A percentile compares a stretch with the other conserved stretches of the same genome.
Conservation (phyloP, 768 basidiomycete species). For the Neoboletus brunneissimus region DNA sequence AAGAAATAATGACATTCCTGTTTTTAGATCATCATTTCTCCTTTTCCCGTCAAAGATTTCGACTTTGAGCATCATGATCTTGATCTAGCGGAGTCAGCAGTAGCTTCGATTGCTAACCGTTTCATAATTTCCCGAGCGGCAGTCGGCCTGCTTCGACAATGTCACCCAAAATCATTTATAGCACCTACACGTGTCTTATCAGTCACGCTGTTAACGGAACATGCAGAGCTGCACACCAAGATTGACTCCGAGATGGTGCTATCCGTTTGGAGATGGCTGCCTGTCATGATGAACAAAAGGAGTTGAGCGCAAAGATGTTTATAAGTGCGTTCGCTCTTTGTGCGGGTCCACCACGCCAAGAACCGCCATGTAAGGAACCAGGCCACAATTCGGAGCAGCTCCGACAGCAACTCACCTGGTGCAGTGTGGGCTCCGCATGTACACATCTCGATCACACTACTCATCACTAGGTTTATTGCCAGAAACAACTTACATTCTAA, state of each 20-base stretch:
- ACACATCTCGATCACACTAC: background rate
- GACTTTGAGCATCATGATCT: background rate
- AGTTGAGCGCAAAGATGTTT: background rate
- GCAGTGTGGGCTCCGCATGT: background rate
- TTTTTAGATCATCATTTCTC: background rate
- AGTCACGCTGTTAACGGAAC: conserved; percentile 1
- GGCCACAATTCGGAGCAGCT: background rate
- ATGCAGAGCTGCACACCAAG: conserved; percentile 3
- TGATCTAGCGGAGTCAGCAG: conserved; percentile 1
- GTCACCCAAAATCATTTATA: background rate
- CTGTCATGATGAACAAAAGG: conserved; percentile 1
- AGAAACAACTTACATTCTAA: background rate
- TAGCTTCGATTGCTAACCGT: background rate
- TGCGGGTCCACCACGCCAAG: conserved; percentile 6
- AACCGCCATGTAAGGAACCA: background rate
- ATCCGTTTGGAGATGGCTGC: background rate
- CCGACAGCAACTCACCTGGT: background rate
- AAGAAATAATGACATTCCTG: background rate
- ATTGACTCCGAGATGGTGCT: conserved; percentile 18
- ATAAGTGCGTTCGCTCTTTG: conserved; percentile 5
- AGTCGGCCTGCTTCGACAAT: background rate
- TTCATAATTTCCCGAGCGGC: conserved; percentile 5
- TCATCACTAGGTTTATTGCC: background rate
- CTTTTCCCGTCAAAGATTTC: background rate
- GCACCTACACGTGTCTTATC: conserved; percentile 2